Base-by-base conservation (phyloP, 1,284 basidiomycete genomes). In the Marasmius fiardii region DNA sequence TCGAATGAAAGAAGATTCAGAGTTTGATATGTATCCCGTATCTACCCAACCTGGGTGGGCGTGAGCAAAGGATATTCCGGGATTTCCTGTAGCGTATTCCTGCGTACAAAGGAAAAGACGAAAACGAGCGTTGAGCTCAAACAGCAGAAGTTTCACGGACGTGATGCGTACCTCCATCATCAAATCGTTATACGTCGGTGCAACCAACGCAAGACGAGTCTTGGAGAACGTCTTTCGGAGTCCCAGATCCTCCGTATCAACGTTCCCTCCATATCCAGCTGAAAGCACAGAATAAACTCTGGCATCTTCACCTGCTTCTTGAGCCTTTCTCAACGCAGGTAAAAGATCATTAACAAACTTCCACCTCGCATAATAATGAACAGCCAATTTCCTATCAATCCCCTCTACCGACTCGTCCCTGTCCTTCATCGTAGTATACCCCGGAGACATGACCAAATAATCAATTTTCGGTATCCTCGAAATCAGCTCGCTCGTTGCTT, bases 401-500 rank as follows among this genome's bases (percentile, higher is more conserved):
- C 66, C 66, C 41, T 68, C 66, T 21, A 56, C 55, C 18, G 66
- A 65, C 51, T 65, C 63, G 20, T 61, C 60, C 11, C 61, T 51
- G 11, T 65, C 65, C 24, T 60, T 52, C 43, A 62, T 55, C n/a
- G 58, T 61, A 37, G 64, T 52, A 23, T 64, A 59, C 12, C 61
- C 62, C 1, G 57, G 35, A 2, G 61, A 58, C 45, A 67, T 56
- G 23, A 67, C 57, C 34, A 69, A 60, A 48, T 61, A 64, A 55
- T 69, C 66, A 51, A 63, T 54, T 45, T 57, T 62, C 14, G 53
- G 53, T 12, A 35, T 12, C 11, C 23, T 34, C 21, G 16, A 11
- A 18, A 49, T 6, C 23, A 75, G 68, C 7, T 70, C 65, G 34
- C 62, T 53, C 2, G 74, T 65, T 1, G 70, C 67, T 0, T 58